Conservation (phyloP, 1,284 basidiomycete species). For the Leccinum fallax region DNA sequence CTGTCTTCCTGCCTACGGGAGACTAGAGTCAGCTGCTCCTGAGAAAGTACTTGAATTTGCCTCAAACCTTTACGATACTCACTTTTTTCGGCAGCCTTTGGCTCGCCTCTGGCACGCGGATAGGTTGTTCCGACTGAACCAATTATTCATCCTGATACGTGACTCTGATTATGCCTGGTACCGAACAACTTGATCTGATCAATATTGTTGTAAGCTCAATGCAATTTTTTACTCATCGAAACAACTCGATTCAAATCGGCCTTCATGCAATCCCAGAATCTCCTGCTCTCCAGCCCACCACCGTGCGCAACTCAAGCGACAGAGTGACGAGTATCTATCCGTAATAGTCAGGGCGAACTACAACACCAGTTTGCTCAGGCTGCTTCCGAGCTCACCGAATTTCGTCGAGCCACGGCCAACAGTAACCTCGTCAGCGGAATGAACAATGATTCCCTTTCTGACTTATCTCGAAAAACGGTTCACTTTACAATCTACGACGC, state of each 20-base stretch:
- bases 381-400: background rate
- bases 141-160: too few species aligned
- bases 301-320: background rate
- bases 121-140: too few species aligned
- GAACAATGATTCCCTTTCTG: background rate
- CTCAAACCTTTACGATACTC: background rate
- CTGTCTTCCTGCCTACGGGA: too few species aligned
- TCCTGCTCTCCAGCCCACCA: conserved; percentile 1
- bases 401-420: background rate
- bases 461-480: background rate
- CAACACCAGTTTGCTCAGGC: conserved; percentile 3
- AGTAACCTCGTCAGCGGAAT: background rate
- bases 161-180: too few species aligned
- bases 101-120: too few species aligned
- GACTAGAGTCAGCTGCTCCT: background rate
- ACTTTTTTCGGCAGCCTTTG: too few species aligned
- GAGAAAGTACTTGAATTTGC: background rate
- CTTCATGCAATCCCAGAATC: conserved; percentile 3
- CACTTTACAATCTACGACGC: background rate
- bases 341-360: conserved; percentile 4
- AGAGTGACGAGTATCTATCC: background rate
- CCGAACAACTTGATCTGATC: too few species aligned
- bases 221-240: too few species aligned
- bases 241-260: too few species aligned
- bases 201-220: too few species aligned